phyloP scores from a whole-genome alignment of 2,329 filamentous ascomycete species.

The Talaromyces albobiverticillius region DNA sequence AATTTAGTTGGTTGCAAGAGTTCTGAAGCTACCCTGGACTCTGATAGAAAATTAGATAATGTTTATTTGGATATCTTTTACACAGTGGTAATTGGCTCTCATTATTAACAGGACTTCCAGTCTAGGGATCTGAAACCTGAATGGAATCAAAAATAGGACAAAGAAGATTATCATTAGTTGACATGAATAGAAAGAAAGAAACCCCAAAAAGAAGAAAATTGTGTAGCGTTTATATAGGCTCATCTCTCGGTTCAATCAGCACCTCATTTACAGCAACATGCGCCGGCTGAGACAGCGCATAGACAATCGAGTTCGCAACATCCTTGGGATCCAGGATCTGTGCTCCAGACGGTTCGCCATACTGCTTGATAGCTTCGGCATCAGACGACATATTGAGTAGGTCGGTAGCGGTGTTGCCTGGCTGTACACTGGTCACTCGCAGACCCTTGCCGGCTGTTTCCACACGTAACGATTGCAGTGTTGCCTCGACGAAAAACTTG shows the following conservation, averaged over 20 bases:
- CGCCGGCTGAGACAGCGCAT: conserved; percentile 68
- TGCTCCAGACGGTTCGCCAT: conserved; percentile 70
- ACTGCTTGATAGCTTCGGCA: conserved; percentile 72
- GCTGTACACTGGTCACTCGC: conserved; percentile 71
- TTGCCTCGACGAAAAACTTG: conserved; percentile 83
- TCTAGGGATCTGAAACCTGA: no score
- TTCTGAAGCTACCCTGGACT: no score
- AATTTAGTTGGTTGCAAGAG: no score
- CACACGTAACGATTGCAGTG: conserved; percentile 69
- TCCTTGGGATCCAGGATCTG: conserved; percentile 72
- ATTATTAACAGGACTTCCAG: no score
- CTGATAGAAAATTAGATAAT: no score
- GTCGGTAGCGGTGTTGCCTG: conserved; percentile 72
- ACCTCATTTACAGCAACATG: conserved; percentile 80
- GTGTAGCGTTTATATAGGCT: conserved; percentile 58
- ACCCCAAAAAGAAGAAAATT: background rate
- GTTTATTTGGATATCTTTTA: no score
- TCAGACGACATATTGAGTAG: conserved; percentile 73
- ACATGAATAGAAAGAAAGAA: no score
- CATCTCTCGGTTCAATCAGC: conserved; percentile 72
- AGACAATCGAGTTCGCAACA: conserved; percentile 70
- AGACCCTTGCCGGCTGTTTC: conserved; percentile 74
- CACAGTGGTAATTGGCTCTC: no score
- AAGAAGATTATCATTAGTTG: no score
- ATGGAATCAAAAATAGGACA: no score